Base-by-base conservation (phyloP, 2,329 filamentous ascomycete species). In the Apiospora koreana region DNA sequence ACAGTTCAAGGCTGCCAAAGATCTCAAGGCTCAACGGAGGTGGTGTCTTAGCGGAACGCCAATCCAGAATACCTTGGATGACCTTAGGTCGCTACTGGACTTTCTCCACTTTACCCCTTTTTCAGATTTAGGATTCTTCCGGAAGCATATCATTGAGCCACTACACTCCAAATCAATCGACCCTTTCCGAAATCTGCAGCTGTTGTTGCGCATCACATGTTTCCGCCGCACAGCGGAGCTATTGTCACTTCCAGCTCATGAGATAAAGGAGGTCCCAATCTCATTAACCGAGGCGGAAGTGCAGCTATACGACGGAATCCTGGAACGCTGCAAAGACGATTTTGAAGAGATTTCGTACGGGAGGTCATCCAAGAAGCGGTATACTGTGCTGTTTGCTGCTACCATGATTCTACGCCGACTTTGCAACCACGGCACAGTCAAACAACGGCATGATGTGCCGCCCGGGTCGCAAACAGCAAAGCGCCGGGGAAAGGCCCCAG, bases 1-100 rank as follows among this genome's bases (percentile, higher is more conserved):
- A 18, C 71, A 74, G 8, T 82, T 81, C 43, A 71, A 73, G 23
- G 80, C 80, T 0, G 74, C 75, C 7, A 74, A 71, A 54, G 71
- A 70, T 8, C 69, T 80, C 10, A 66, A 71, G 2, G 76, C 79
- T 1, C 38, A 70, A 0, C 72, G 73, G 16, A 76, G 69, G 25
- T 70, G 69, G 69, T 70, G 69, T 10, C 48, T 70, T 0, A 68
- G 62, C 9, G 69, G 69, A 3, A 70, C 69, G 4, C 69, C 69
- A 1, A 68, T 70, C 12, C 69, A 70, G 38, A 70, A 70, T 45
- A 64, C 23, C 2, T 42, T 70, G 25, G 69, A 70, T 9, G 69
- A 70, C 41, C 38, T 70, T 8, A 50, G 69, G 18, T 41, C 69
- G 1, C n/a, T 70, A 0, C 8, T 68, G 1, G 67, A 35, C 23